phyloP scores from a whole-genome alignment of 192 early-diverging fungal species.

The Piromyces finnis region DNA sequence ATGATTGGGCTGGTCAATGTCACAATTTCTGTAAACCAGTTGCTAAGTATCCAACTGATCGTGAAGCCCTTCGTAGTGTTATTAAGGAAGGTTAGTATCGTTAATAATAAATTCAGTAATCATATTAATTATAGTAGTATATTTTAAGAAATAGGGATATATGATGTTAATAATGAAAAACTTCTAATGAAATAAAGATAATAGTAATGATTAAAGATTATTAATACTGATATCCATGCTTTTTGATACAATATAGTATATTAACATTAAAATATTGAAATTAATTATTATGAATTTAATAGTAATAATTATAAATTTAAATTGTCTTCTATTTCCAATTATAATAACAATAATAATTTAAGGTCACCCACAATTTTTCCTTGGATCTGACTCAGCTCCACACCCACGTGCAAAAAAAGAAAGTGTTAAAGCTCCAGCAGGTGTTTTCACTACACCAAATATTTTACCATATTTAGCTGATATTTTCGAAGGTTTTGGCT shows the following conservation, averaged over 20 bases:
- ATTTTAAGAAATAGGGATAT: not conserved
- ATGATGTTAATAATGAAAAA: not conserved
- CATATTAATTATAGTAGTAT: not conserved
- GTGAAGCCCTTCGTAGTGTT: conserved; percentile 66
- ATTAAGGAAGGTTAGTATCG: conserved; percentile 41
- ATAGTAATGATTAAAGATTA: not conserved
- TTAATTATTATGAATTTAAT: too few relatives aligned
- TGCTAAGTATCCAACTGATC: conserved; percentile 84
- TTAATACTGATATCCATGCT: not conserved
- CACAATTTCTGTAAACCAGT: conserved; percentile 99
- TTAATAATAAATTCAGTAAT: not conserved
- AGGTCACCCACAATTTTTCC: conserved; percentile 89
- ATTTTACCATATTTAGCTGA: conserved; percentile 71
- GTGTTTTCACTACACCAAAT: conserved; percentile 82
- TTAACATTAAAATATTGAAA: too few relatives aligned
- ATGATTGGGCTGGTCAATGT: conserved; percentile 94
- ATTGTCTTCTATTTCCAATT: too few relatives aligned
- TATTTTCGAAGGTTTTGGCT: conserved; percentile 70
- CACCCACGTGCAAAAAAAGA: conserved; percentile 81
- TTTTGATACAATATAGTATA: too few relatives aligned
- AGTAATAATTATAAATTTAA: too few relatives aligned
- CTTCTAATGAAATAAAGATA: not conserved
- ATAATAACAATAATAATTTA: not conserved
- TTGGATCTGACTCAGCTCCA: conserved; percentile 92
- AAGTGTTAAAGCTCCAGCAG: conserved; percentile 59